These are phyloP conservation scores for Beauveria sp. DNA, from an alignment of 2,329 filamentous ascomycete genomes.

Conservation along the genomic window DNA sequence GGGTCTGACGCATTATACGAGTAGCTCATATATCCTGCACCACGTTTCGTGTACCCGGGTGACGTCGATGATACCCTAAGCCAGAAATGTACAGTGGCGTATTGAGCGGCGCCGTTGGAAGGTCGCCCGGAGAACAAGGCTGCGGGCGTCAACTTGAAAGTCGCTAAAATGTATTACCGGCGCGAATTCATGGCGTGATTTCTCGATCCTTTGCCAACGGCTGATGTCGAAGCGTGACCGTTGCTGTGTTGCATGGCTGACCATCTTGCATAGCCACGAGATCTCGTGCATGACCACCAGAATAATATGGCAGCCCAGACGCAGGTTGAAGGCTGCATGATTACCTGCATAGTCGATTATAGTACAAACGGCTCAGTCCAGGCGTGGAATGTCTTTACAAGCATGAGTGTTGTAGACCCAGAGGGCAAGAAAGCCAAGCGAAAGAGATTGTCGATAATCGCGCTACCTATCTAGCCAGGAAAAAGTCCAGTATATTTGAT, in stretches of 20 bases:
- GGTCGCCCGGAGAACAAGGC: not conserved
- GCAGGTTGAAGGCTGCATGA: not conserved
- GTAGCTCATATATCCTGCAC: not conserved
- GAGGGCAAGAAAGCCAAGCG: not conserved
- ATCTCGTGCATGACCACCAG: not conserved
- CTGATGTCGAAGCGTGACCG: not conserved
- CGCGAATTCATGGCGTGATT: not conserved
- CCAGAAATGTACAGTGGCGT: not conserved
- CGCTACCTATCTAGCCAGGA: not conserved
- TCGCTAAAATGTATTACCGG: not conserved
- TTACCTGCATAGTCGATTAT: too few relatives aligned
- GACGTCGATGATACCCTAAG: not conserved
- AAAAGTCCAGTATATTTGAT: slow-evolving; percentile 1
- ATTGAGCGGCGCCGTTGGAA: not conserved
- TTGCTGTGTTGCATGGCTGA: not conserved
- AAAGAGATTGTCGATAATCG: not conserved
- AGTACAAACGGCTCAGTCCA: not conserved
- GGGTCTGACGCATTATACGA: not conserved
- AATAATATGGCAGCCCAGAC: not conserved
- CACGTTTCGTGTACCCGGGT: not conserved
- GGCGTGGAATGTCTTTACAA: not conserved
- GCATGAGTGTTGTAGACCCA: not conserved
- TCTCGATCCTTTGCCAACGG: not conserved
- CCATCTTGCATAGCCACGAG: not conserved
- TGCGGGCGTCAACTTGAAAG: not conserved